Conservation (phyloP, 805 yeast genomes). For the Danielia oregonensis region DNA sequence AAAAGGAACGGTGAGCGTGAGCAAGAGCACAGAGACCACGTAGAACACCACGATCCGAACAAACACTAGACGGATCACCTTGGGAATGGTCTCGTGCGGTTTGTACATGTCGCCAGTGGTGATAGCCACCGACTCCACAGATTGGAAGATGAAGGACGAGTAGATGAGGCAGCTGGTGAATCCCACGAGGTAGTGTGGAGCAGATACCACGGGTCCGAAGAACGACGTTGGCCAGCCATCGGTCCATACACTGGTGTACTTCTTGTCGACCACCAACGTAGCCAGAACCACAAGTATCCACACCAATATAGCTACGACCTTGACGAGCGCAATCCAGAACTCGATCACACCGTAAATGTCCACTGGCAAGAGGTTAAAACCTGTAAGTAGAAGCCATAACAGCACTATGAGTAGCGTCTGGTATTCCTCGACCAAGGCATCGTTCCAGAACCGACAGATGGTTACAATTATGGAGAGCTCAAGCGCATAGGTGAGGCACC, state of each 20-base stretch:
- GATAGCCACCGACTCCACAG: conserved; percentile 73
- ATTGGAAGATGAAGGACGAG: conserved; percentile 80
- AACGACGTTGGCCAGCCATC: conserved; percentile 55
- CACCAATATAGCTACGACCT: conserved; percentile 68
- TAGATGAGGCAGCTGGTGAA: conserved; percentile 66
- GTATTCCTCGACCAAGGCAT: conserved; percentile 44
- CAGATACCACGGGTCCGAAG: conserved; percentile 76
- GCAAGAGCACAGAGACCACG: conserved; percentile 60
- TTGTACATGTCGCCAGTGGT: conserved; percentile 71
- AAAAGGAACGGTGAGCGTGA: conserved; percentile 68
- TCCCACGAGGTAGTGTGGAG: conserved; percentile 46
- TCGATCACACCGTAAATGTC: conserved; percentile 70
- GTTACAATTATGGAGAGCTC: conserved; percentile 73
- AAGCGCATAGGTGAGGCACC: conserved; percentile 74
- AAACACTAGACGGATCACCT: conserved; percentile 66
- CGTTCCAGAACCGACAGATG: conserved; percentile 24
- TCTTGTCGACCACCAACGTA: conserved; percentile 56
- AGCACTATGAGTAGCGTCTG: conserved; percentile 64
- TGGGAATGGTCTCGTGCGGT: conserved; percentile 68
- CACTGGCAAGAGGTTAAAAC: conserved; percentile 62
- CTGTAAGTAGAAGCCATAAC: conserved; percentile 63
- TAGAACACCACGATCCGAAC: conserved; percentile 64
- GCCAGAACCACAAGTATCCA: conserved; percentile 74
- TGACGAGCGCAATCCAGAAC: conserved; percentile 67
- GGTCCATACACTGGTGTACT: conserved; percentile 9